phyloP scores from a whole-genome alignment of 2,329 filamentous ascomycete species.

The Penicillium oxalicum region DNA sequence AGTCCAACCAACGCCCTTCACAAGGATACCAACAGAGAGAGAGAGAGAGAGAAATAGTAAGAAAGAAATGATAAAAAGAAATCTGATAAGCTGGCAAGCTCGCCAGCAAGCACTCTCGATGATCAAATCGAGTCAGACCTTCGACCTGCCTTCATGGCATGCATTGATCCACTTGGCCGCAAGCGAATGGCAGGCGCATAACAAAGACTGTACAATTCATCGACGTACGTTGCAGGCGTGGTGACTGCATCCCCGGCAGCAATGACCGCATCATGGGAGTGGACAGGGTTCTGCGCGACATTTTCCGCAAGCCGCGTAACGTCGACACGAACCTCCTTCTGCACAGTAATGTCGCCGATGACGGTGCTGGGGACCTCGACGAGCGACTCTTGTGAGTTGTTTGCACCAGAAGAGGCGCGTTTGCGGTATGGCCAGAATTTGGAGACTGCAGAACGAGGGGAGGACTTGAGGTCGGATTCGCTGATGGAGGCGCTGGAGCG shows the following conservation, averaged over 20 bases:
- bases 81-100: not conserved
- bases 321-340: constrained; percentile 57
- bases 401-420: not conserved
- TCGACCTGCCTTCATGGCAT: not conserved
- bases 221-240: constrained; percentile 40
- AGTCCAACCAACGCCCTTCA: not conserved
- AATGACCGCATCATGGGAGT: constrained; percentile 22
- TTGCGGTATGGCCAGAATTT: constrained; percentile 21
- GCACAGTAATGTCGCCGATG: constrained; percentile 57
- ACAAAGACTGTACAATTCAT: constrained; percentile 40
- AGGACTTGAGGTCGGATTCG: constrained; percentile 19
- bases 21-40: too few relatives aligned
- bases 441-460: constrained; percentile 15
- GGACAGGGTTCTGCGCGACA: constrained; percentile 11
- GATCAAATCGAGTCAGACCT: constrained; percentile 4
- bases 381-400: constrained; percentile 20
- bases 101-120: not conserved
- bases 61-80: not conserved
- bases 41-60: too few relatives aligned
- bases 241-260: constrained; percentile 20
- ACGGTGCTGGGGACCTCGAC: constrained; percentile 12
- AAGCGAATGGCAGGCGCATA: constrained; percentile 27
- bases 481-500: constrained; percentile 20
- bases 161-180: constrained; percentile 19
- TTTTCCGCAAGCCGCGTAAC: constrained; percentile 27